Evolutionary conservation across 108 stramenopile species (phyloP).

Genomic region (Pseudonitzschia multistriata): DNA sequence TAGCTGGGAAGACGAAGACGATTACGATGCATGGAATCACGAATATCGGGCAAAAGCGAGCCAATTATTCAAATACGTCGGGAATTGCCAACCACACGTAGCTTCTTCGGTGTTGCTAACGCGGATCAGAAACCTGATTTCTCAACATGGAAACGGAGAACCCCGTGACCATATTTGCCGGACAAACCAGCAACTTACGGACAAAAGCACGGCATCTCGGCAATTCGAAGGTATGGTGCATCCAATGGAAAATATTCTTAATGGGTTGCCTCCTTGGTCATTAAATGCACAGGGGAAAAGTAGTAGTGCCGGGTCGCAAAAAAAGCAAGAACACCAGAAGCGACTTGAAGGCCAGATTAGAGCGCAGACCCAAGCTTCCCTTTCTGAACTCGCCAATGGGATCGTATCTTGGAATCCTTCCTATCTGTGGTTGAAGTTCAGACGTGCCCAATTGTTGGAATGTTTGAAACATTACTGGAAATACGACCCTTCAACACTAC

Average conservation of each 20-base stretch:
- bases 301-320: constrained; percentile 13
- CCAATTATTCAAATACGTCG: constrained; percentile 65
- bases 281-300: constrained; percentile 22
- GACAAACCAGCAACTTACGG: constrained; percentile 62
- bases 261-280: constrained; percentile 70
- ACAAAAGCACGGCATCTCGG: constrained; percentile 61
- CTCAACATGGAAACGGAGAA: constrained; percentile 65
- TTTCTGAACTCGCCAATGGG: constrained; percentile 59
- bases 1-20: constrained; percentile 82
- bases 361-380: constrained; percentile 42
- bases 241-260: constrained; percentile 77
- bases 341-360: constrained; percentile 36
- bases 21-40: constrained; percentile 69
- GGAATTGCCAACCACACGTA: constrained; percentile 62
- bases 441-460: constrained; percentile 66
- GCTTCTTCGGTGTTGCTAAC: constrained; percentile 48
- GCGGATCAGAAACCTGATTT: constrained; percentile 45
- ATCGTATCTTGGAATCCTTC: constrained; percentile 78
- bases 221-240: constrained; percentile 73
- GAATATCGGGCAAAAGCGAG: constrained; percentile 78
- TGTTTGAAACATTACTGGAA: constrained; percentile 76
- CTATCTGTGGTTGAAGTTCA: constrained; percentile 78
- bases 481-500: constrained; percentile 75
- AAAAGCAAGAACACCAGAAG: constrained; percentile 13
- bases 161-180: constrained; percentile 65